Base-by-base conservation (phyloP, 2,329 filamentous ascomycete species). In the Botrytis deweyae region DNA sequence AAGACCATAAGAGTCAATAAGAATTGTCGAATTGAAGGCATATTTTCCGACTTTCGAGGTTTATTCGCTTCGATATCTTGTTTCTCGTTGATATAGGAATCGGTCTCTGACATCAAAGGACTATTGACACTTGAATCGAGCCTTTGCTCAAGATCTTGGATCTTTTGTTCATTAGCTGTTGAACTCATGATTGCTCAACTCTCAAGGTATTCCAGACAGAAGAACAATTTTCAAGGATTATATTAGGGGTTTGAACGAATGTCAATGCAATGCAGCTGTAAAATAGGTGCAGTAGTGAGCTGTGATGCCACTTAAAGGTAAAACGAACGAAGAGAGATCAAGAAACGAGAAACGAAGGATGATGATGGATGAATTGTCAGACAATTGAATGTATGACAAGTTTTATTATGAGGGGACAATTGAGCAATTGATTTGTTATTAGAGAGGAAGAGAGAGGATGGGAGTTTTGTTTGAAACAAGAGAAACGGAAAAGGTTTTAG, bases 11-110 rank as follows among this genome's bases (percentile, higher is more conserved):
- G 62, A 58, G 79, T 76, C 55, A 84, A 75, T 49, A 85, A 78
- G 72, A 83, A 82, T 61, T 76, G 76, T 71, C 82, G 82, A 67
- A 83, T 75, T 42, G 81, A 82, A 69, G 80, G 80, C 84, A 86
- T 86, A 65, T 76, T 81, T 72, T 75, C 72, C 49, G 66, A 72
- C 55, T 75, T 73, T 29, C 58, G 67, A 33, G 46, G 46, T 52
- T 25, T 69, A 40, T 72, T 65, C 49, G 46, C 62, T 74, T 66
- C 73, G 65, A 72, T 40, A 46, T 52, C n/a, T 75, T 64, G 69
- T 65, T 67, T 65, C 65, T 74, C 70, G 69, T 52, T 44, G 72
- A 70, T 8, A 49, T 36, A 62, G 49, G 36, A 62, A 61, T 61
- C 44, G 36, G 49, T 20, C n/a, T 52, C 42, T 52, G 33, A 63